These are phyloP conservation scores for Phoenix roebelenii DNA, from an alignment of 176 grass and related monocot genomes.

Conservation along the genomic window DNA sequence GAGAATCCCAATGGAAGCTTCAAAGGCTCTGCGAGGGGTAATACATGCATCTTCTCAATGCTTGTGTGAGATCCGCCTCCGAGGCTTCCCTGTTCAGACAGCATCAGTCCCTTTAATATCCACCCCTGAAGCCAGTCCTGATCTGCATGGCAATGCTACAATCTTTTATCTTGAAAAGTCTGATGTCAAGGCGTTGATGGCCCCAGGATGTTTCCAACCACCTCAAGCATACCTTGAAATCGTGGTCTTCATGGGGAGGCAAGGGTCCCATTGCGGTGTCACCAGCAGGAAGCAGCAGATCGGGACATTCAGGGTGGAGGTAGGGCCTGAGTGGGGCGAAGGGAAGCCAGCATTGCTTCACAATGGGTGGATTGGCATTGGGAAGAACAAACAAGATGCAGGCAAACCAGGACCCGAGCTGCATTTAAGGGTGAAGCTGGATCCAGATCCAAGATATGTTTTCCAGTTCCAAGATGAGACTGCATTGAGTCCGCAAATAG, in stretches of 20 bases:
- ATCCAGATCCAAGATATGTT: conserved; percentile 61
- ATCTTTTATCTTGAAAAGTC: conserved; percentile 79
- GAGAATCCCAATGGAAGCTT: conserved; percentile 25
- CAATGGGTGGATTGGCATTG: conserved; percentile 55
- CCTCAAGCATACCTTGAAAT: conserved; percentile 40
- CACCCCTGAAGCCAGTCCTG: conserved; percentile 32
- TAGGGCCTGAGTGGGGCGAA: conserved; percentile 36
- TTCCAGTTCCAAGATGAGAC: conserved; percentile 73
- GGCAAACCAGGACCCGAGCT: conserved; percentile 33
- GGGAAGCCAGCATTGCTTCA: conserved; percentile 59
- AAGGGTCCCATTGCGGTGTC: conserved; percentile 22
- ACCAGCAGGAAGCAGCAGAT: conserved; percentile 36
- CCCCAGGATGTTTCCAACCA: conserved; percentile 38
- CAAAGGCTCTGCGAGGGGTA: conserved; percentile 15
- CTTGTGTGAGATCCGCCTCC: conserved; percentile 57
- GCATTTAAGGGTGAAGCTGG: conserved; percentile 54
- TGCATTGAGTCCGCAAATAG: conserved; percentile 53
- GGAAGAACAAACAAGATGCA: conserved; percentile 21
- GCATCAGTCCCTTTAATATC: conserved; percentile 38
- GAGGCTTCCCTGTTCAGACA: conserved; percentile 46
- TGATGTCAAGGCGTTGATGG: conserved; percentile 29
- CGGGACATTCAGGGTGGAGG: conserved; percentile 53
- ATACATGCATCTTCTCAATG: conserved; percentile 13
- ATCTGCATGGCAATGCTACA: conserved; percentile 39
- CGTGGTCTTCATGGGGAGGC: conserved; percentile 30